These are phyloP conservation scores for Lactuca sativa DNA, from an alignment of 129 eudicot genomes.

Conservation along the genomic window DNA sequence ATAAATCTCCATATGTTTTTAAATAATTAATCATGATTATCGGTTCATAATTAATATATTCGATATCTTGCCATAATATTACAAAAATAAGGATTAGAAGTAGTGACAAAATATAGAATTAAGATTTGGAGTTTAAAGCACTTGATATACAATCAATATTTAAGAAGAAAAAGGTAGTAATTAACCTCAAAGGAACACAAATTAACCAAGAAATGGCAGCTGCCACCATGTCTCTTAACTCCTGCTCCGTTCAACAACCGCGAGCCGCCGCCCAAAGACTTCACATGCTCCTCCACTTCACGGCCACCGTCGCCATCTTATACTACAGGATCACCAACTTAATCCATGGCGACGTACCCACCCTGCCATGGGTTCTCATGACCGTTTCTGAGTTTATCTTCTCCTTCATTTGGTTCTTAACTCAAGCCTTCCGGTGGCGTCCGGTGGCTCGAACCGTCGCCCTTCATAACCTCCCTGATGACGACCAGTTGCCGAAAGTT, in stretches of 20 bases:
- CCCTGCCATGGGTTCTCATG: constrained; percentile 40
- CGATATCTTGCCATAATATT: neutral
- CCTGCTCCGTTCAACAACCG: constrained; percentile 56
- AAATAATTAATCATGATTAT: neutral
- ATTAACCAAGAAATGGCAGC: constrained; percentile 6
- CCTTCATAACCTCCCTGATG: constrained; percentile 51
- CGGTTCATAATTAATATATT: neutral
- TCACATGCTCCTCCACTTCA: constrained; percentile 45
- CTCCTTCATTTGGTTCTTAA: constrained; percentile 53
- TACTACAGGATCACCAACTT: constrained; percentile 49
- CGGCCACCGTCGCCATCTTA: constrained; percentile 43
- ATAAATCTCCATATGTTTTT: neutral
- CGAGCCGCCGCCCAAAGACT: constrained; percentile 51
- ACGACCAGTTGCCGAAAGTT: constrained; percentile 45
- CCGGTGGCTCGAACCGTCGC: constrained; percentile 53
- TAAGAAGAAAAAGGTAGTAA: neutral
- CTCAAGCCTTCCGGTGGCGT: constrained; percentile 56
- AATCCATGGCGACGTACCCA: constrained; percentile 24
- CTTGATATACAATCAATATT: constrained; percentile 5
- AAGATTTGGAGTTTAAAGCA: neutral
- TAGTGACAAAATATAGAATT: constrained; percentile 18
- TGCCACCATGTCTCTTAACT: constrained; percentile 37
- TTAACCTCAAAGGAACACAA: neutral
- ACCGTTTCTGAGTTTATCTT: constrained; percentile 52
- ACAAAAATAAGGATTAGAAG: constrained; percentile 19